phyloP scores from a whole-genome alignment of 2,329 filamentous ascomycete genomes.

The Zalaria sp. region DNA sequence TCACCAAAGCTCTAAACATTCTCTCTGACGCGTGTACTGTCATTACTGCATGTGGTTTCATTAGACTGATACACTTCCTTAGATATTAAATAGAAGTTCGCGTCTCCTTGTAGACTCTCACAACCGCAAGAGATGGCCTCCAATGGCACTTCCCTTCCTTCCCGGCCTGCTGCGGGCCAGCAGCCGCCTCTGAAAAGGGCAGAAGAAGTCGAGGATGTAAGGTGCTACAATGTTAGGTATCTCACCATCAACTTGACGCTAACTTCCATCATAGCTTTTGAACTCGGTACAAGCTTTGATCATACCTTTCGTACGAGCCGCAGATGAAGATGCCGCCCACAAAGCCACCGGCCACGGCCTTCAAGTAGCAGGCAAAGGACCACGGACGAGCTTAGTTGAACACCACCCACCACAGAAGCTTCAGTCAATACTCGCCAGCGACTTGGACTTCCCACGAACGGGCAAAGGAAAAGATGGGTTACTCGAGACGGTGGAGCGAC shows the following conservation, averaged over 20 bases:
- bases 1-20: no score
- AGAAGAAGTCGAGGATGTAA: conserved; percentile 22
- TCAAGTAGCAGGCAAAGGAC: conserved; percentile 47
- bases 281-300: conserved; percentile 53
- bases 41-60: no score
- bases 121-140: no score
- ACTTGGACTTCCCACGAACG: conserved; percentile 21
- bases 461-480: conserved; percentile 28
- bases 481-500: conserved; percentile 41
- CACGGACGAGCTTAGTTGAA: conserved; percentile 29
- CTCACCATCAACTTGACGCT: neutral
- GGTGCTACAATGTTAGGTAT: neutral
- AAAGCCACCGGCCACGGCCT: conserved; percentile 44
- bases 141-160: no score
- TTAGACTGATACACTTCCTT: no score
- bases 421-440: conserved; percentile 22
- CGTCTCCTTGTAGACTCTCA: no score
- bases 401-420: conserved; percentile 30
- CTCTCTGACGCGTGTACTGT: no score
- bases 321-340: conserved; percentile 47
- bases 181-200: conserved; percentile 13
- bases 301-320: conserved; percentile 55
- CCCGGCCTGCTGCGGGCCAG: neutral
- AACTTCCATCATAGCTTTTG: conserved; percentile 41
- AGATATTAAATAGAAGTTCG: no score